phyloP scores from a whole-genome alignment of 2,329 filamentous ascomycete species.

The Thielaviopsis ethacetica region DNA sequence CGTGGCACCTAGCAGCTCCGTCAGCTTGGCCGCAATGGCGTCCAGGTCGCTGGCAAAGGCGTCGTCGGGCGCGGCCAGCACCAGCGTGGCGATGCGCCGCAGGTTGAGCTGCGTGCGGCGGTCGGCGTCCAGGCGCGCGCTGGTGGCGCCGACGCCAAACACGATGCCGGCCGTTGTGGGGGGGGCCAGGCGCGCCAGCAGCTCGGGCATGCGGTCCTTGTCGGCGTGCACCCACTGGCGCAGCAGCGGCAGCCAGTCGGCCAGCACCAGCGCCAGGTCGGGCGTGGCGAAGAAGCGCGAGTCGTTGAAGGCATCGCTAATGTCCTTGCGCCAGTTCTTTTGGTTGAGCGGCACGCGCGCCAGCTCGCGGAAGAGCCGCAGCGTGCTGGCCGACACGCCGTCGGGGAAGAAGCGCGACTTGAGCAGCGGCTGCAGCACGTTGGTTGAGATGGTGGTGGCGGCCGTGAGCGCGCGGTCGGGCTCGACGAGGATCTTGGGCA shows the following conservation, averaged over 20 bases:
- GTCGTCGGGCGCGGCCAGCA: slow-evolving; percentile 63
- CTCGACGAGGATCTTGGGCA: slow-evolving; percentile 71
- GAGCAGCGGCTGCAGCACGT: slow-evolving; percentile 65
- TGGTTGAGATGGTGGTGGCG: slow-evolving; percentile 65
- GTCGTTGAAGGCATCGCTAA: slow-evolving; percentile 85
- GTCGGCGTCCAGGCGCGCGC: slow-evolving; percentile 86
- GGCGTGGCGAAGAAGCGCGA: slow-evolving; percentile 60
- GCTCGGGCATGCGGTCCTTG: slow-evolving; percentile 73
- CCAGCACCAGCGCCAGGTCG: slow-evolving; percentile 45
- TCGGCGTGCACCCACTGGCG: slow-evolving; percentile 73
- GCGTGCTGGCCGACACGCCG: slow-evolving; percentile 54
- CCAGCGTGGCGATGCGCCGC: slow-evolving; percentile 60
- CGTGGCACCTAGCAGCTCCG: slow-evolving; percentile 72
- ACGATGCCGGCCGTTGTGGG: slow-evolving; percentile 92
- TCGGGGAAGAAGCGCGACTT: slow-evolving; percentile 77
- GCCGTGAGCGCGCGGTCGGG: slow-evolving; percentile 68
- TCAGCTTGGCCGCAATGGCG: slow-evolving; percentile 62
- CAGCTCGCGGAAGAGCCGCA: slow-evolving; percentile 62
- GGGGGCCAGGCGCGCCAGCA: slow-evolving; percentile 61
- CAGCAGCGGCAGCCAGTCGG: slow-evolving; percentile 68
- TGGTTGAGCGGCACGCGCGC: slow-evolving; percentile 63
- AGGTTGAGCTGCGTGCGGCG: slow-evolving; percentile 82
- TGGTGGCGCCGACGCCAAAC: slow-evolving; percentile 93
- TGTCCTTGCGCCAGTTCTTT: slow-evolving; percentile 85
- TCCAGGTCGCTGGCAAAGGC: slow-evolving; percentile 64